Conservation (phyloP, 176 grass and related monocot species). For the Pharus latifolius region DNA sequence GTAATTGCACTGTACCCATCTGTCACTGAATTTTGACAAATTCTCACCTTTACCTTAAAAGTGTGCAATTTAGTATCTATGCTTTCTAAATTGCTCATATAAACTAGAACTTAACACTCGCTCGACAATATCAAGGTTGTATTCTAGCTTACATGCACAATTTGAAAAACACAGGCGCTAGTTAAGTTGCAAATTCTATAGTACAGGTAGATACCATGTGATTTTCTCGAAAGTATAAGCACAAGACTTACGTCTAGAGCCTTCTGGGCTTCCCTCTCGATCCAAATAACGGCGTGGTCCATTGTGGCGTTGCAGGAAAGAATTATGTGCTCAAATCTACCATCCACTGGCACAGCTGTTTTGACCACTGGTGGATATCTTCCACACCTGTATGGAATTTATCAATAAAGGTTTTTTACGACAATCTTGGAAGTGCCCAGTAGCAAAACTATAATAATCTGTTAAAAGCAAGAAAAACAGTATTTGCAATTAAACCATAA, state of each 20-base stretch:
- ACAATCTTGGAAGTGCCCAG: background rate
- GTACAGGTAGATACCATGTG: background rate
- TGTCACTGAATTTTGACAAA: background rate
- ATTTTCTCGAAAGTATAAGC: background rate
- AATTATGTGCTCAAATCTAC: constrained; percentile 88
- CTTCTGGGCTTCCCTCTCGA: constrained; percentile 68
- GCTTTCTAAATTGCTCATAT: background rate
- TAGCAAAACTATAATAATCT: background rate
- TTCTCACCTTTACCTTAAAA: background rate
- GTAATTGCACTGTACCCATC: too few relatives aligned
- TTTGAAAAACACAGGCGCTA: background rate
- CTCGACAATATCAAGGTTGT: background rate
- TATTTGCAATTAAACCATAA: background rate
- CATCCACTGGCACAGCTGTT: constrained; percentile 92
- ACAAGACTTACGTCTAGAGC: constrained; percentile 69
- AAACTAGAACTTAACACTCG: background rate
- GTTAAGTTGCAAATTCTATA: background rate
- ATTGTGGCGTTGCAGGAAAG: constrained; percentile 92
- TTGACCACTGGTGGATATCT: constrained; percentile 84
- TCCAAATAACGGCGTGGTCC: constrained; percentile 84
- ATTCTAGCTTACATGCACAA: background rate
- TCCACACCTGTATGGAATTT: constrained; percentile 44
- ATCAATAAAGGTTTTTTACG: background rate
- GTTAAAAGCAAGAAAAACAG: background rate
- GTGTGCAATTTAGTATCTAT: background rate